A percentile compares a stretch with the other conserved stretches of the same genome.
These are phyloP conservation scores for Ensete ventricosum DNA, from an alignment of 176 grass and related monocot genomes.

Conservation along the genomic window DNA sequence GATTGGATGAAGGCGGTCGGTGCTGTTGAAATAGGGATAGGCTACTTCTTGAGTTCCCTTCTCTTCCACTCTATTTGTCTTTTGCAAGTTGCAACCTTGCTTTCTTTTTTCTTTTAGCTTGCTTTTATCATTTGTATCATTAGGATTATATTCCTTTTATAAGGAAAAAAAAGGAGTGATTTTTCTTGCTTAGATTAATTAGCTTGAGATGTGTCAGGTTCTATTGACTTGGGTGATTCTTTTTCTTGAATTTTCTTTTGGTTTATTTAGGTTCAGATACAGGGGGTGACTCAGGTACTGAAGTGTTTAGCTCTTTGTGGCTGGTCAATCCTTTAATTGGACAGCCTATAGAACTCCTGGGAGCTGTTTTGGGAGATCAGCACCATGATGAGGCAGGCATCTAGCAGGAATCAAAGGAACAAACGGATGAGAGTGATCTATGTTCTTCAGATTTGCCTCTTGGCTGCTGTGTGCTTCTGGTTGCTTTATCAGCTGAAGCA, in stretches of 20 bases:
- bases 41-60: background rate
- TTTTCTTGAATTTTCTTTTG: background rate
- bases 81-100: background rate
- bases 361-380: background rate
- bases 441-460: slow-evolving; percentile 18
- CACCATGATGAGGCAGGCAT: slow-evolving; percentile 11
- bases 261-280: background rate
- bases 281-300: background rate
- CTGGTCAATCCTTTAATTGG: background rate
- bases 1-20: background rate
- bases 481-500: slow-evolving; percentile 24
- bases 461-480: slow-evolving; percentile 16
- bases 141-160: too few species aligned
- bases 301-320: background rate
- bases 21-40: background rate
- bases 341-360: background rate
- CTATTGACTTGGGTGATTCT: background rate
- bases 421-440: slow-evolving; percentile 8
- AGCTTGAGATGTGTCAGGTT: background rate
- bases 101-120: background rate
- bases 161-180: background rate
- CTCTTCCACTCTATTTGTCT: background rate
- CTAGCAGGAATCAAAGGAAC: slow-evolving; percentile 16
- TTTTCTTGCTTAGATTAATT: background rate
- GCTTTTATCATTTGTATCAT: background rate